Base-by-base conservation (phyloP, 192 early-diverging fungal genomes). In the Phycomyces blakesleeanus region DNA sequence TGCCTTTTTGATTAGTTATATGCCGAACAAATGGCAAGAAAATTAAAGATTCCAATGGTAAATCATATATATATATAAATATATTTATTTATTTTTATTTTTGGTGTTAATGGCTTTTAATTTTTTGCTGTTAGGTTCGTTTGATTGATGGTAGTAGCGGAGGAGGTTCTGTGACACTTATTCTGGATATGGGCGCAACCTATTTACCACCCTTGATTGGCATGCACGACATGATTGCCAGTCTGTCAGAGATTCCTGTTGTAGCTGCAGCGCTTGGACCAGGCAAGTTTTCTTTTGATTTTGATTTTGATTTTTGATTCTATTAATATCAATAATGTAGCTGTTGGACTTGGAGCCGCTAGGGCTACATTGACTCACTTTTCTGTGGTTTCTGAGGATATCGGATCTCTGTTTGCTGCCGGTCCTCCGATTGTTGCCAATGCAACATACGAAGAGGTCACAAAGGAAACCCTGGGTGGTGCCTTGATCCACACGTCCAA, bases 61-160 rank as follows among this genome's bases (percentile, higher is more conserved):
- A 55, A 0, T 34, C 29, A 10, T 1, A 55, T 20, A n/a, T n/a
- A n/a, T n/a, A n/a, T n/a, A n/a, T n/a, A n/a, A n/a, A n/a, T n/a
- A n/a, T n/a, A n/a, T n/a, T n/a, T n/a, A n/a, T n/a, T n/a, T n/a
- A n/a, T n/a, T n/a, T n/a, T n/a, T n/a, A n/a, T n/a, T n/a, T n/a
- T n/a, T n/a, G n/a, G n/a, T n/a, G n/a, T n/a, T n/a, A n/a, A n/a
- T n/a, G n/a, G n/a, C 20, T 26, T 55, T 21, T 38, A 27, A 57
- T 12, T n/a, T n/a, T 62, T 55, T 37, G 34, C 15, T 51, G 0
- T 11, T 25, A 64, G 61, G 58, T 73, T 25, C 73, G 73, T 44
- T 26, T 74, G 27, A 69, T 74, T 44, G 73, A 74, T 55, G 73
- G 73, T 21, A 74, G 73, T 49, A 66, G 63, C 52, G 73, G 73